A percentile compares a stretch with the other conserved stretches of the same genome.
Evolutionary conservation across 1,284 basidiomycete genomes (phyloP).

Genomic region (Papiliotrema nemorosa): DNA sequence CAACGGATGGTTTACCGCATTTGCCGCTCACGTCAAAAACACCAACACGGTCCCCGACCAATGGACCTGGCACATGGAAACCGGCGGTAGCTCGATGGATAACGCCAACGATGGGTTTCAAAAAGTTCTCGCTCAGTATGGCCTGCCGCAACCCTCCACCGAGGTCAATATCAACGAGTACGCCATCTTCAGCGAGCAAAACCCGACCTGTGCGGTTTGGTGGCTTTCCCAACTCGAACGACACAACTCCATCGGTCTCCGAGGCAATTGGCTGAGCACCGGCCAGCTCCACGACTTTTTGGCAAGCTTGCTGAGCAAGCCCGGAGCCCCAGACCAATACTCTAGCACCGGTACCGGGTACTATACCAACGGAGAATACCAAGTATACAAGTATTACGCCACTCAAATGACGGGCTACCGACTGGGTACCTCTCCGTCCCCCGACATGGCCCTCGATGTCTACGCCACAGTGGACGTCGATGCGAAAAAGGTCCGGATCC

Average conservation of each 20-base stretch:
- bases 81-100: slow-evolving; percentile 4
- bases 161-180: slow-evolving; percentile 14
- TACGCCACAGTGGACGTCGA: slow-evolving; percentile 7
- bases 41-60: slow-evolving; percentile 7
- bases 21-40: slow-evolving; percentile 2
- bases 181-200: slow-evolving; percentile 8
- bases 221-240: slow-evolving; percentile 11
- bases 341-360: slow-evolving; percentile 8
- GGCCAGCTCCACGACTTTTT: slow-evolving; percentile 11
- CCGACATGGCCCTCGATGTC: slow-evolving; percentile 7
- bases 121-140: neutral
- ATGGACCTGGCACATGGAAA: slow-evolving; percentile 10
- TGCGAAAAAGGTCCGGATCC: slow-evolving; percentile 5
- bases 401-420: slow-evolving; percentile 7
- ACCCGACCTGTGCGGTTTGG: slow-evolving; percentile 8
- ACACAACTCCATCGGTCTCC: slow-evolving; percentile 5
- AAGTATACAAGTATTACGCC: slow-evolving; percentile 14
- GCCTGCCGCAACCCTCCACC: slow-evolving; percentile 1
- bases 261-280: slow-evolving; percentile 10
- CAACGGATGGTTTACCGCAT: slow-evolving; percentile 10
- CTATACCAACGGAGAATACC: slow-evolving; percentile 10
- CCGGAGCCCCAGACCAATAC: slow-evolving; percentile 5
- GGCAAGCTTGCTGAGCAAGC: slow-evolving; percentile 6
- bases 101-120: slow-evolving; percentile 3
- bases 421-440: slow-evolving; percentile 4